Evolutionary conservation across 2,329 filamentous ascomycete species (phyloP).

Genomic region (Elsinoe perseae): DNA sequence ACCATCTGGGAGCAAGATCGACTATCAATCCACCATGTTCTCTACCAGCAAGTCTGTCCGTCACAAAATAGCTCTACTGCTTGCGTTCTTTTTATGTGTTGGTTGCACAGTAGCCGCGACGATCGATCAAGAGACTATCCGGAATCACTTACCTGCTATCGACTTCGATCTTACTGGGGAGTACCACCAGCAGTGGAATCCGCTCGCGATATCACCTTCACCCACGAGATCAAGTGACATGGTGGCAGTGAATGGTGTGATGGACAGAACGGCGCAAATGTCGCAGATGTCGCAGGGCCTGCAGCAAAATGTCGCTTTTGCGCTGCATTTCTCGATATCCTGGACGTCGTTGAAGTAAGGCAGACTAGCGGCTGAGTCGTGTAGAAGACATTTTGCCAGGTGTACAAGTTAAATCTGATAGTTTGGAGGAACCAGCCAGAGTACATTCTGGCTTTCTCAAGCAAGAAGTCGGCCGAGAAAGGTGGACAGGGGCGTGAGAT

Average conservation of each 20-base stretch:
- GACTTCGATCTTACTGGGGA: neutral
- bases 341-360: neutral
- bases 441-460: neutral
- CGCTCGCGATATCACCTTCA: neutral
- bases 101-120: neutral
- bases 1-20: too few relatives aligned
- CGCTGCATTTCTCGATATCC: neutral
- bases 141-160: neutral
- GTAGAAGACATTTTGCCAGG: too few relatives aligned
- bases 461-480: neutral
- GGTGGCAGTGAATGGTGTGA: neutral
- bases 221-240: neutral
- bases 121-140: neutral
- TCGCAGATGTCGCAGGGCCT: too few relatives aligned
- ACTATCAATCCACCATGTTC: neutral
- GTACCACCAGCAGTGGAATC: neutral
- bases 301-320: neutral
- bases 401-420: too few relatives aligned
- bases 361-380: too few relatives aligned
- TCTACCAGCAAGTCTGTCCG: neutral
- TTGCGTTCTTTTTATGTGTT: neutral
- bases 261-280: neutral
- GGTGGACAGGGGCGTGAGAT: neutral
- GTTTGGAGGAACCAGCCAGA: too few relatives aligned
- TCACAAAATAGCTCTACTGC: neutral